Conservation (phyloP, 2,329 filamentous ascomycete species). For the Aspergillus floridensis region DNA sequence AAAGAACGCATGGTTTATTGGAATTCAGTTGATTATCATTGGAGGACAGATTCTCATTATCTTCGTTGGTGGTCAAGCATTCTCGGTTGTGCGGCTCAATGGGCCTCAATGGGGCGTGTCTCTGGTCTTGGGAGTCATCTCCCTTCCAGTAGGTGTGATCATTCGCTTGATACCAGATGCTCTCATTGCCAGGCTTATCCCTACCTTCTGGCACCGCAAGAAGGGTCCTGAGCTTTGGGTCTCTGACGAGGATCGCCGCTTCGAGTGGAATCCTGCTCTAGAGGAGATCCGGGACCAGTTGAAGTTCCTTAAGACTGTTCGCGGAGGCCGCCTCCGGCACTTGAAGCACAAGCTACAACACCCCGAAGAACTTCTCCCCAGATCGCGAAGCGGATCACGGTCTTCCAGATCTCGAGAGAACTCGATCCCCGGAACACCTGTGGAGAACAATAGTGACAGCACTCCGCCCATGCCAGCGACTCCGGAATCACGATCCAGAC, state of each 20-base stretch:
- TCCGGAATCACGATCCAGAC: conserved; percentile 52
- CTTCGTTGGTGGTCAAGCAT: conserved; percentile 66
- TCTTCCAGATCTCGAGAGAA: conserved; percentile 42
- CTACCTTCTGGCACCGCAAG: conserved; percentile 38
- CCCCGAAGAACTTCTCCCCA: conserved; percentile 47
- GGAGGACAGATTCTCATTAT: conserved; percentile 70
- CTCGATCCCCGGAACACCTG: conserved; percentile 56
- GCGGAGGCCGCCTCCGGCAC: conserved; percentile 60
- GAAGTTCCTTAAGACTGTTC: conserved; percentile 61
- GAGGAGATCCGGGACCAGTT: conserved; percentile 64
- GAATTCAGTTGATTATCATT: conserved; percentile 64
- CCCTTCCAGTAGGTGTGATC: conserved; percentile 63
- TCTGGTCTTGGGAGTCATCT: conserved; percentile 64
- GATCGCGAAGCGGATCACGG: conserved; percentile 44
- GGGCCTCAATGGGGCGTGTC: conserved; percentile 69
- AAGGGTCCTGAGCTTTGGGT: conserved; percentile 43
- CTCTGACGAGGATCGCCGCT: conserved; percentile 47
- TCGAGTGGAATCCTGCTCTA: conserved; percentile 60
- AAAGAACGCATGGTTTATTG: conserved; percentile 51
- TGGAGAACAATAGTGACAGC: conserved; percentile 45
- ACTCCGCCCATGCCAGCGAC: conserved; percentile 48
- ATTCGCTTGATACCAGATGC: conserved; percentile 61
- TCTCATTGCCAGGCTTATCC: conserved; percentile 47
- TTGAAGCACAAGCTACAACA: conserved; percentile 62
- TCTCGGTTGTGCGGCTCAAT: conserved; percentile 61